Evolutionary conservation across 768 basidiomycete genomes (phyloP), one percentile per base, ranked within the genome.

Genomic region (Rhizopogon rudus): DNA sequence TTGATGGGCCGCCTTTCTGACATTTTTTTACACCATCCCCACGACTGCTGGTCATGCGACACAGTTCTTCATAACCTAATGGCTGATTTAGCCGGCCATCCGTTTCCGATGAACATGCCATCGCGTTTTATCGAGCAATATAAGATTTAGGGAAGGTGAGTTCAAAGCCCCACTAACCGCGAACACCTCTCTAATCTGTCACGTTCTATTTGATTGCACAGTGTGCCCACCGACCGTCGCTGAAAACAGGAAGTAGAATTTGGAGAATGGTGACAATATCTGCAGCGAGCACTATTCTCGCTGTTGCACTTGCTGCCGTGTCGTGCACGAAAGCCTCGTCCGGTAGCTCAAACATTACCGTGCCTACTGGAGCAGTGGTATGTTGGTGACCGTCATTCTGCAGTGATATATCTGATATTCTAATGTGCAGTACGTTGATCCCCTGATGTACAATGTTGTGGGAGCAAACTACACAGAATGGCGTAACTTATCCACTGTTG

Each of bases 361-460:
- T 68, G 6, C 60, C 62, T 10, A 51, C 60, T n/a, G 64, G 55
- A 42, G 56, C 59, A 29, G 65, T 60, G 53, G 65, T 68, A 44
- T 12, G 57, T 51, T 33, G 9, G 8, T n/a, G 28, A 44, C 40
- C 12, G 29, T 28, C 6, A 12, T 43, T 7, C 3, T 14, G 20
- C 33, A 9, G 14, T n/a, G 35, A 14, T 42, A 31, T 25, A 44
- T 44, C 40, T 9, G 20, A 7, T 40, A 0, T 29, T 56, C 1
- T 33, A 56, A 39, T 6, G 3, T 3, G 4, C 55, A 87, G 84
- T 70, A 79, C 46, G 63, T 83, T 40, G 71, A 81, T 55, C 81
- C 81, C 28, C 72, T 65, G 7, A 70, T 75, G 2, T 82, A 82
- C 57, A 76, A 77, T 16, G 84, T 84, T 9, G 63, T 85, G 7